Evolutionary conservation across 768 basidiomycete genomes (phyloP).

Genomic region (Naganishia friedmannii): DNA sequence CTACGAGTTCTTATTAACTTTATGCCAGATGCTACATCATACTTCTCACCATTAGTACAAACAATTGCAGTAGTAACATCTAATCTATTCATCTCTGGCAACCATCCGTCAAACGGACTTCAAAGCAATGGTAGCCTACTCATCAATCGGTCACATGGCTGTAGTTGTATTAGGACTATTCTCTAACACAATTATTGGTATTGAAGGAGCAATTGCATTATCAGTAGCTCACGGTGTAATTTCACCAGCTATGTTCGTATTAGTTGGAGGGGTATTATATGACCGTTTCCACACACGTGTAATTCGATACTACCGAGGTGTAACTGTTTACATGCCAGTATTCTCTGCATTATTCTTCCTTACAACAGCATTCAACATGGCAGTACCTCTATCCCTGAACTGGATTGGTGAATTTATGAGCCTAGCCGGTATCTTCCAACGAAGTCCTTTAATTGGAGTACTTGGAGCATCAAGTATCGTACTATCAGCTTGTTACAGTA

Average conservation of each 20-base stretch:
- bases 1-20: constrained; percentile 38
- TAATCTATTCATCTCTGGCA: constrained; percentile 36
- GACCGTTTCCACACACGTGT: constrained; percentile 39
- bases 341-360: constrained; percentile 40
- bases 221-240: constrained; percentile 40
- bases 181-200: constrained; percentile 38
- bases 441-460: constrained; percentile 33
- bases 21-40: constrained; percentile 41
- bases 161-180: constrained; percentile 38
- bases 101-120: constrained; percentile 35
- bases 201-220: constrained; percentile 36
- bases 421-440: constrained; percentile 33
- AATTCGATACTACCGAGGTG: constrained; percentile 41
- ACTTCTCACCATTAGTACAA: constrained; percentile 40
- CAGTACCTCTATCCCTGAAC: constrained; percentile 37
- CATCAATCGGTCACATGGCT: constrained; percentile 39
- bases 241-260: constrained; percentile 40
- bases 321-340: constrained; percentile 39
- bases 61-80: constrained; percentile 38
- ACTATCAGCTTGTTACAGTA: constrained; percentile 36
- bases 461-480: constrained; percentile 31
- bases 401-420: constrained; percentile 39
- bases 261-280: constrained; percentile 38
- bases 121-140: constrained; percentile 37
- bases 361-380: constrained; percentile 38